Base-by-base conservation (phyloP, 2,329 filamentous ascomycete species). In the Orbilia quercus region DNA sequence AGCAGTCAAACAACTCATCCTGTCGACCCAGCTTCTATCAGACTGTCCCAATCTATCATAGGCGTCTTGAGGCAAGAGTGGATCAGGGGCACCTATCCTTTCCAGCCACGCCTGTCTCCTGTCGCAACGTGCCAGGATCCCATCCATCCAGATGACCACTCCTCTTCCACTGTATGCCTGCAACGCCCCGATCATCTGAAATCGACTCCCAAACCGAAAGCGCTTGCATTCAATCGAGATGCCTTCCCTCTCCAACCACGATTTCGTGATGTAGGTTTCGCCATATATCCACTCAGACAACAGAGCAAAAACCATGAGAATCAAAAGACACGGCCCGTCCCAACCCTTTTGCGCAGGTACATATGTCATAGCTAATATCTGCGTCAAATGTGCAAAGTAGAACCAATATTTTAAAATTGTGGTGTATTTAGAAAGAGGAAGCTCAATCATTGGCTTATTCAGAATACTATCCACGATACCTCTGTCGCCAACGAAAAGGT, bases 391-490 rank as follows among this genome's bases (percentile, higher is more conserved):
- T 7, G 77, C 77, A 12, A 75, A 63, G 28, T 70, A 55, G 58
- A 78, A 77, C 66, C 75, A 77, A 12, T 64, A 42, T 2, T 65
- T 60, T 25, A 75, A 14, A 12, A 58, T 7, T 18, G 50, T 62
- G 50, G 47, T 65, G 12, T 60, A 48, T 22, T 40, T 42, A 20
- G 45, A 47, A 3, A 47, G 16, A 23, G 44, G 9, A 14, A 75
- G n/a, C n/a, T 34, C 48, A 16, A 78, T 47, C 78, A 79, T 78
- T n/a, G 77, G 75, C 57, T 79, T 79, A 57, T 79, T 79, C 16
- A 79, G 70, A 2, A 79, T 31, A 7, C 70, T 77, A 50, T 79
- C 78, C 14, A 77, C 74, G 3, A 78, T 70, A 14, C 62, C 76
- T n/a, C 77, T 75, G 44, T 78, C 77, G 9, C 78, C 77, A 34